phyloP scores from a whole-genome alignment of 2,329 filamentous ascomycete species.

The Incumbomyces lentus region DNA sequence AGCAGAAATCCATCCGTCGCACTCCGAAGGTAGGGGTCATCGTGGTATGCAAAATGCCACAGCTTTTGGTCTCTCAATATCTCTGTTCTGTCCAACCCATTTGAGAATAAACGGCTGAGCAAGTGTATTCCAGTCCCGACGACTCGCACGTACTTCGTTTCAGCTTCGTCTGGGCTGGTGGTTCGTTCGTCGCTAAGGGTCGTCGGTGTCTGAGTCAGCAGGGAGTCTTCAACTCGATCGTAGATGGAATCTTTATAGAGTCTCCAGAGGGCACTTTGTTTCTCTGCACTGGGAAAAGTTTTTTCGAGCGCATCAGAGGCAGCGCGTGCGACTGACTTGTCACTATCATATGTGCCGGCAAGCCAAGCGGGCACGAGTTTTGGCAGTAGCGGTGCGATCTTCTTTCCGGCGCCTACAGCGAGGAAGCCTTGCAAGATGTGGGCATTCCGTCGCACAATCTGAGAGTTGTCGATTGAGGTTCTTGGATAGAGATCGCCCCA shows the following conservation, averaged over 20 bases:
- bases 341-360: slow-evolving; percentile 76
- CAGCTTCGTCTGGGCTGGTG: slow-evolving; percentile 71
- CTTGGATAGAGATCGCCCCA: slow-evolving; percentile 87
- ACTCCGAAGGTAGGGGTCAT: slow-evolving; percentile 48
- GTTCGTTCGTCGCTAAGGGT: slow-evolving; percentile 84
- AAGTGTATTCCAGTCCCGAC: slow-evolving; percentile 49
- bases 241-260: slow-evolving; percentile 73
- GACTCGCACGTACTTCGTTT: slow-evolving; percentile 76
- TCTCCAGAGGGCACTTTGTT: slow-evolving; percentile 64
- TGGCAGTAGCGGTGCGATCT: slow-evolving; percentile 70
- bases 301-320: slow-evolving; percentile 64
- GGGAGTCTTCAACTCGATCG: slow-evolving; percentile 68
- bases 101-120: slow-evolving; percentile 42
- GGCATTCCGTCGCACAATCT: slow-evolving; percentile 76
- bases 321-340: slow-evolving; percentile 64
- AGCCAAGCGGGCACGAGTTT: slow-evolving; percentile 82
- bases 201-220: slow-evolving; percentile 63
- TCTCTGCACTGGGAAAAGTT: slow-evolving; percentile 72
- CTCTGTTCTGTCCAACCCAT: slow-evolving; percentile 16
- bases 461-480: slow-evolving; percentile 77
- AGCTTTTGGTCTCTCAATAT: slow-evolving; percentile 53
- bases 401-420: slow-evolving; percentile 55
- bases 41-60: slow-evolving; percentile 49
- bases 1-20: slow-evolving; percentile 48
- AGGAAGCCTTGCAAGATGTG: slow-evolving; percentile 62